Conservation (phyloP, 2,329 filamentous ascomycete genomes). For the Zalaria sp. region DNA sequence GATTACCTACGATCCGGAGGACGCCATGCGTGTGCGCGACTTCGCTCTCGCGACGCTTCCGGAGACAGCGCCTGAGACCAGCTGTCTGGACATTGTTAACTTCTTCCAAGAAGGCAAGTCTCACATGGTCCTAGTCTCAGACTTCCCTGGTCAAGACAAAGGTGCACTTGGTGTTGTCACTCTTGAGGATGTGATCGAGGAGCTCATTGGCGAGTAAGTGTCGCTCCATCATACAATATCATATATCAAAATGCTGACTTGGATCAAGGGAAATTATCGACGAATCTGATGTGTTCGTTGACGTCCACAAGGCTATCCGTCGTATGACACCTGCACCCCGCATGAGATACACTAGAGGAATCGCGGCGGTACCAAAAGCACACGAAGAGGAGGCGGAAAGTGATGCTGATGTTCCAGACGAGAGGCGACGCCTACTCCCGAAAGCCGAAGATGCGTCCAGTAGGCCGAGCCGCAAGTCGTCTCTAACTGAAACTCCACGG, state of each 20-base stretch:
- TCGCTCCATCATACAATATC: not conserved
- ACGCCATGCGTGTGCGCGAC: constrained; percentile 71
- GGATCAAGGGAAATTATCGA: constrained; percentile 79
- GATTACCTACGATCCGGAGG: constrained; percentile 96
- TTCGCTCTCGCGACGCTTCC: constrained; percentile 89
- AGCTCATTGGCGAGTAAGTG: constrained; percentile 92
- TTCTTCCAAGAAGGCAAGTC: constrained; percentile 99
- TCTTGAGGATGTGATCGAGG: constrained; percentile 94
- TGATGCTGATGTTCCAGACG: constrained; percentile 9
- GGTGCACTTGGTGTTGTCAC: constrained; percentile 90
- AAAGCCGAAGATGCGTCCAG: constrained; percentile 1
- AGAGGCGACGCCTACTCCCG: constrained; percentile 3
- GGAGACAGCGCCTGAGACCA: constrained; percentile 88
- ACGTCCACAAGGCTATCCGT: constrained; percentile 95
- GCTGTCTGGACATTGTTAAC: constrained; percentile 96
- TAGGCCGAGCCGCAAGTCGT: constrained; percentile 13
- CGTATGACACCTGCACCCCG: constrained; percentile 75
- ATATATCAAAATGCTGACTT: not conserved
- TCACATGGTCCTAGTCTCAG: constrained; percentile 94
- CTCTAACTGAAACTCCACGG: constrained; percentile 19
- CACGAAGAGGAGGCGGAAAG: constrained; percentile 10
- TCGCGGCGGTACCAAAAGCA: constrained; percentile 6
- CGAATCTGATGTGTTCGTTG: constrained; percentile 95
- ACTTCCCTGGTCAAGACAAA: constrained; percentile 76
- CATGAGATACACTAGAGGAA: constrained; percentile 25